Evolutionary conservation across 805 yeast genomes (phyloP), one percentile per base, ranked within the genome.

Genomic region (Teunomyces stri): DNA sequence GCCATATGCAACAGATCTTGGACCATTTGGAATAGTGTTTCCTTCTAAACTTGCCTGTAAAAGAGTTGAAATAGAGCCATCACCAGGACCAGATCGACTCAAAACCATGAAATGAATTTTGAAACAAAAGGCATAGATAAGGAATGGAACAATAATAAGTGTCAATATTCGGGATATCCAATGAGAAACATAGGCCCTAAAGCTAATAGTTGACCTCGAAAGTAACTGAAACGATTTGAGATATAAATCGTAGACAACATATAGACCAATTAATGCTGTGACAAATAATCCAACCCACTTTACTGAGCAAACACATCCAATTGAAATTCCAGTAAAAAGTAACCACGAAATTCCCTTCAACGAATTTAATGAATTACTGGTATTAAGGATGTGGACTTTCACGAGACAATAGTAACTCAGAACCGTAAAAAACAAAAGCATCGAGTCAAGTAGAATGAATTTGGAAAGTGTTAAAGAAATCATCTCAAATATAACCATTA

Each of bases 41-140:
- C 86, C 88, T 44, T 78, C 77, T 52, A 94, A 72, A 50, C 92
- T 88, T 7, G 92, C 91, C 67, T 94, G 99, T 68, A 94, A 84
- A 44, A 92, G 75, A 0, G 97, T 84, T 13, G 94, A 84, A 71
- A 94, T 88, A 44, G 94, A 84, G 2, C 95, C 87, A 65, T 92
- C 96, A 36, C 98, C 99, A 0, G 96, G 83, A 15, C 99, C 99
- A 1, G 95, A 79, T 57, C 82, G 83, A 58, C 78, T 81, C 48
- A 94, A 77, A 33, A 90, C 70, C 15, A 76, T 58, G 57, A 94
- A 94, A 65, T 94, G 99, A 36, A 87, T 70, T 61, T 84, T 86
- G 77, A 94, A 94, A 58, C 85, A 80, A 28, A 77, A 58, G 59
- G 87, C 61, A 60, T 89, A 94, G 20, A 92, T 80, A 27, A 75